Conservation (phyloP, 1,139 yeast species). For the Petasospora fabianii region DNA sequence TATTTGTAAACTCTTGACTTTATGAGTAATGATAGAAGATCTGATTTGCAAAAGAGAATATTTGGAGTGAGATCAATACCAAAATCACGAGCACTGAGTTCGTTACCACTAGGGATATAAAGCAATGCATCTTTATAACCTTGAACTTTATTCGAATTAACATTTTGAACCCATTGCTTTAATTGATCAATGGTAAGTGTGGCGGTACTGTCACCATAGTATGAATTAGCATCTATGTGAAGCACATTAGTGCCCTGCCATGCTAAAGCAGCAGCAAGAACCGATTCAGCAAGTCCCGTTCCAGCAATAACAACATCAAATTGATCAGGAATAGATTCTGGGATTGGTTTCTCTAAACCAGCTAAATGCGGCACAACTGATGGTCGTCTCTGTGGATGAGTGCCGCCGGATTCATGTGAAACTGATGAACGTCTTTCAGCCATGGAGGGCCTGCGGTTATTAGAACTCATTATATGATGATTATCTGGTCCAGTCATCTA, state of each 20-base stretch:
- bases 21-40: constrained; percentile 70
- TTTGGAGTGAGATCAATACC: constrained; percentile 90
- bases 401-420: constrained; percentile 4
- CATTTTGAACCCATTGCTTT: constrained; percentile 73
- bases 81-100: constrained; percentile 63
- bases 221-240: constrained; percentile 77
- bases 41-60: constrained; percentile 83
- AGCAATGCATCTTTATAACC: constrained; percentile 61
- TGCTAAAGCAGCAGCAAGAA: constrained; percentile 88
- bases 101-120: constrained; percentile 63
- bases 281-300: constrained; percentile 85
- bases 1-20: constrained; percentile 87
- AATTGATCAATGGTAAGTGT: constrained; percentile 84
- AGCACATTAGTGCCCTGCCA: constrained; percentile 95
- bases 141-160: constrained; percentile 38
- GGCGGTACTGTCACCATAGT: constrained; percentile 87
- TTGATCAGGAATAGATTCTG: constrained; percentile 48
- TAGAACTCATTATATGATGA: constrained; percentile 8
- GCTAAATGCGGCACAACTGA: constrained; percentile 70
- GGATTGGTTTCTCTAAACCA: constrained; percentile 67
- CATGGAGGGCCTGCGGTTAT: constrained; percentile 56
- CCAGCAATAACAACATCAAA: constrained; percentile 91
- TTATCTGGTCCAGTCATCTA: no score
- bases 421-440: constrained; percentile 57
- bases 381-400: constrained; percentile 45